Conservation (phyloP, 768 basidiomycete genomes). For the Tricholoma hemisulphureum region DNA sequence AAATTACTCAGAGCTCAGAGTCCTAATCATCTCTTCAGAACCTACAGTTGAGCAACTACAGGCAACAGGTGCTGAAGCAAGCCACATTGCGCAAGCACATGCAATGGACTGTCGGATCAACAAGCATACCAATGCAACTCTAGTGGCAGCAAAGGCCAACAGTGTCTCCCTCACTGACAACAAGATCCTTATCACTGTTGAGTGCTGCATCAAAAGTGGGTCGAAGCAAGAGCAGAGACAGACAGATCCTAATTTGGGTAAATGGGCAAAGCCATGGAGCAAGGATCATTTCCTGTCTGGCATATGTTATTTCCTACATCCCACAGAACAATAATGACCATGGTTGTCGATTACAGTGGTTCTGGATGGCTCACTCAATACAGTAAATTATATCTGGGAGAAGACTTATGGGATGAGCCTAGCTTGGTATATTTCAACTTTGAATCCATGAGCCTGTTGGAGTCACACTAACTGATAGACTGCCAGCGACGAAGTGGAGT, state of each 20-base stretch:
- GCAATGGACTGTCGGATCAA: neutral
- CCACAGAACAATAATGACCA: neutral
- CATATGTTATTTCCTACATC: neutral
- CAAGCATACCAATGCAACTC: neutral
- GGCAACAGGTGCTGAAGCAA: neutral
- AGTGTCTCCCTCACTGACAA: neutral
- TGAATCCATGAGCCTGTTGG: neutral
- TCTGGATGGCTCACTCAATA: neutral
- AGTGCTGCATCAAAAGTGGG: slow-evolving; percentile 2
- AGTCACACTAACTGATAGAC: no score
- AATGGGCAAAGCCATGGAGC: slow-evolving; percentile 16
- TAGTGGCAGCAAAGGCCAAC: neutral
- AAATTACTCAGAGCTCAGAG: no score
- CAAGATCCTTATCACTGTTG: neutral
- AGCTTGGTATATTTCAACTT: neutral
- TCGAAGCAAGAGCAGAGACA: slow-evolving; percentile 6
- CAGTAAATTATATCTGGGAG: neutral
- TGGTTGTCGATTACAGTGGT: neutral
- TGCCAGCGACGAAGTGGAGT: slow-evolving; percentile 14
- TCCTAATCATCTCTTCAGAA: no score
- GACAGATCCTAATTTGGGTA: slow-evolving; percentile 4
- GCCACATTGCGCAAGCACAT: neutral
- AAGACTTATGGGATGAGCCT: neutral
- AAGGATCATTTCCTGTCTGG: slow-evolving; percentile 6
- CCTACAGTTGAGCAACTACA: neutral